phyloP scores from a whole-genome alignment of 2,329 filamentous ascomycete species.

The Aspergillus sp. region DNA sequence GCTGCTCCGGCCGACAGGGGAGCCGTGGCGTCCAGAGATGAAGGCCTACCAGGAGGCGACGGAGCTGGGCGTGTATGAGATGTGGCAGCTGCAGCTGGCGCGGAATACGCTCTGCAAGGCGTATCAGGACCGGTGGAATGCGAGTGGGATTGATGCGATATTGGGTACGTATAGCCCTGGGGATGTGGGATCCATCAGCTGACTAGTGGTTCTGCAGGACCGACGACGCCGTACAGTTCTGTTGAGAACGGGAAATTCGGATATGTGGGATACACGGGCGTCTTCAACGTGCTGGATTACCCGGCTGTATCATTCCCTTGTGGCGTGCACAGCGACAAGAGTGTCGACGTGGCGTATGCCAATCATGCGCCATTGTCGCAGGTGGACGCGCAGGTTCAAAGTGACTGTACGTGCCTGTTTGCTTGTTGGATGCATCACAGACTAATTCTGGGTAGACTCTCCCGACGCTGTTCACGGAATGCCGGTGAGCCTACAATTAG shows the following conservation, averaged over 20 bases:
- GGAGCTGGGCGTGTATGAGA: constrained; percentile 43
- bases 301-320: constrained; percentile 19
- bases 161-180: constrained; percentile 12
- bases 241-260: constrained; percentile 18
- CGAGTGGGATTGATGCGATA: constrained; percentile 14
- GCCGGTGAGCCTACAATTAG: constrained; percentile 29
- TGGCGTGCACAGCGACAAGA: constrained; percentile 14
- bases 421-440: background rate
- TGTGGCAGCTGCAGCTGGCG: constrained; percentile 51
- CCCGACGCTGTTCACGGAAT: constrained; percentile 15
- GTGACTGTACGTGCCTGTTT: constrained; percentile 10
- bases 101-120: constrained; percentile 42
- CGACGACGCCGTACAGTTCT: constrained; percentile 17
- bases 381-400: constrained; percentile 8
- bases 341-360: constrained; percentile 3
- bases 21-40: constrained; percentile 50
- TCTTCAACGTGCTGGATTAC: constrained; percentile 20
- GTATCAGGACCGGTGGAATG: constrained; percentile 17
- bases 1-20: constrained; percentile 20
- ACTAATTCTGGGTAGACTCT: background rate
- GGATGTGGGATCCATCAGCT: background rate
- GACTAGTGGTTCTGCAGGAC: constrained; percentile 8
- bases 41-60: constrained; percentile 40
- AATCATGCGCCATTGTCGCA: constrained; percentile 7
- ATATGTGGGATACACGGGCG: constrained; percentile 18